Evolutionary conservation across 2,329 filamentous ascomycete species (phyloP).

Genomic region (Epichloe brachyelytri): DNA sequence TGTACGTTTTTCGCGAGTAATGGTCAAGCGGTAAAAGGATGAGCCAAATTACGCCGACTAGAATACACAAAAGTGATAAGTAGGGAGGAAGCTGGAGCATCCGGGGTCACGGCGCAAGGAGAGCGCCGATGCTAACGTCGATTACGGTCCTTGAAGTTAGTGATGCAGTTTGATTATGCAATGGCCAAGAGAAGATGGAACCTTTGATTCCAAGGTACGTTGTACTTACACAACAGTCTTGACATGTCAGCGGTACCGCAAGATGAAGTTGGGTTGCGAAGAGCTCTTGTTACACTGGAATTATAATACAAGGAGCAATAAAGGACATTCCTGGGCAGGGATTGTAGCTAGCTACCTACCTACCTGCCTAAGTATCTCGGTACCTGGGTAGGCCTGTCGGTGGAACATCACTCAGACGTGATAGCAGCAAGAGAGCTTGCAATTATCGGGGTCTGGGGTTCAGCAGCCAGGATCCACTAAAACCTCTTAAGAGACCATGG

Average conservation of each 20-base stretch:
- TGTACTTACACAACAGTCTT: slow-evolving; percentile 37
- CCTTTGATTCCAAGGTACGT: neutral
- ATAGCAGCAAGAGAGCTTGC: neutral
- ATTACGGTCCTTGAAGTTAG: neutral
- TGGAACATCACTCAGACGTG: neutral
- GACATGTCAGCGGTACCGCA: slow-evolving; percentile 27
- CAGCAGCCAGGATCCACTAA: no score
- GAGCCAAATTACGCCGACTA: slow-evolving; percentile 80
- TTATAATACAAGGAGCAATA: neutral
- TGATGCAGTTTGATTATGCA: neutral
- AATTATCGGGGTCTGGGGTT: neutral
- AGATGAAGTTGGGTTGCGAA: neutral
- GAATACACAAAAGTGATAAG: slow-evolving; percentile 70
- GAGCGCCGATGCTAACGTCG: slow-evolving; percentile 41
- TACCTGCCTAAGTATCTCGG: no score
- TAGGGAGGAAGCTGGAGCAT: slow-evolving; percentile 77
- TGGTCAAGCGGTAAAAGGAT: slow-evolving; percentile 79
- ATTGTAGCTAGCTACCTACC: no score
- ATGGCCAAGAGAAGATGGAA: neutral
- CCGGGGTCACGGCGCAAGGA: slow-evolving; percentile 65
- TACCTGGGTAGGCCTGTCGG: no score
- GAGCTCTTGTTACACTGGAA: neutral
- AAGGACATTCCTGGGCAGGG: no score
- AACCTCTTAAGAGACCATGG: no score
- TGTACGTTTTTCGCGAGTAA: slow-evolving; percentile 86